phyloP scores from a whole-genome alignment of 192 early-diverging fungal species.

The Backusella morwellensis region DNA sequence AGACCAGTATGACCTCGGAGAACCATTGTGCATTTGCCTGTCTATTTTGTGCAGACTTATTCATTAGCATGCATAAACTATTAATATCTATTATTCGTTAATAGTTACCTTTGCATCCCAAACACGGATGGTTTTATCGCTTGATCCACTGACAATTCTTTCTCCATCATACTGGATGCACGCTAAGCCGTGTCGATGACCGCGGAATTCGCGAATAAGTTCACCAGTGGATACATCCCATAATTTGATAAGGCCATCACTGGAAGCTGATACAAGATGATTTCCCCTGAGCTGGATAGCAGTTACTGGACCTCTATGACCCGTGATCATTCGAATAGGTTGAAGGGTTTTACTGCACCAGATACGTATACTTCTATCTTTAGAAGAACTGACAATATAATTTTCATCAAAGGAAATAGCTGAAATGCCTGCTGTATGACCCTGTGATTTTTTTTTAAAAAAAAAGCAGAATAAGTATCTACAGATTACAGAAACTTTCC shows the following conservation, averaged over 20 bases:
- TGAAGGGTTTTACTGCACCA: constrained; percentile 72
- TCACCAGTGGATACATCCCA: constrained; percentile 69
- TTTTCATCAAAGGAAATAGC: constrained; percentile 81
- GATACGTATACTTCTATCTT: constrained; percentile 89
- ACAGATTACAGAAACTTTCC: background rate
- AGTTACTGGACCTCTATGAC: constrained; percentile 95
- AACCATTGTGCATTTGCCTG: constrained; percentile 60
- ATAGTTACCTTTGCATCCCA: constrained; percentile 56
- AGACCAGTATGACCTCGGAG: constrained; percentile 67
- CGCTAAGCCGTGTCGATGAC: constrained; percentile 82
- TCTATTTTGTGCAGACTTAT: constrained; percentile 15
- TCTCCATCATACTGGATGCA: constrained; percentile 89
- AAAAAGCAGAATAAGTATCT: background rate
- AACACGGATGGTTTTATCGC: constrained; percentile 74
- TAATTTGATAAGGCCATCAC: constrained; percentile 81
- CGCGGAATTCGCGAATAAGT: constrained; percentile 65
- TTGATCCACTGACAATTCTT: constrained; percentile 79
- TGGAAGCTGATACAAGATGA: constrained; percentile 77
- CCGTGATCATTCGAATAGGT: constrained; percentile 71
- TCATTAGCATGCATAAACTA: constrained; percentile 25
- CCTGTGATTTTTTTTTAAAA: constrained; percentile 24
- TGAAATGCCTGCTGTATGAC: constrained; percentile 81
- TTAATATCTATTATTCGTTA: constrained; percentile 10
- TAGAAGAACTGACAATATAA: constrained; percentile 88
- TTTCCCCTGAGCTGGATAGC: constrained; percentile 79